Percentiles rank a stretch among this genome's conserved stretches.
Evolutionary conservation across 495 filamentous ascomycete genomes (phyloP).

Genomic region (Gamarada debralockiae): DNA sequence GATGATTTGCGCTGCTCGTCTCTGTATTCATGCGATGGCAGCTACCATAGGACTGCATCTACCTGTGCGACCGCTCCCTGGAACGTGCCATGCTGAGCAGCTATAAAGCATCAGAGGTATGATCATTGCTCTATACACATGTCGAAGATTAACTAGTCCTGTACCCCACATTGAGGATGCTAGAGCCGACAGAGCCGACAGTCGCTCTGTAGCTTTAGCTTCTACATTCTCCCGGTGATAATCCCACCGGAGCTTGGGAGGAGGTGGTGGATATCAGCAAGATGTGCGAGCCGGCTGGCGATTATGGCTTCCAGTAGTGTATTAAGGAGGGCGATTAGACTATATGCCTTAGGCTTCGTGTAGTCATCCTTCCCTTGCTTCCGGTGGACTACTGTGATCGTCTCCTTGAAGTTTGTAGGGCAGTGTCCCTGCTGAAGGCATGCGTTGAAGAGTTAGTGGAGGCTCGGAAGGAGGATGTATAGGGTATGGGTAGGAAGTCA

Average conservation of each 20-base stretch:
- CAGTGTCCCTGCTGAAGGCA: slow-evolving; percentile 26
- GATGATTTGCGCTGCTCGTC: too few species aligned
- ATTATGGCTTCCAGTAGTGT: too few species aligned
- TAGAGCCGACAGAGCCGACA: slow-evolving; percentile 15
- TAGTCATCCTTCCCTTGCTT: slow-evolving; percentile 31
- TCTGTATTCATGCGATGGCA: slow-evolving; percentile 18
- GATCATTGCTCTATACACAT: slow-evolving; percentile 19
- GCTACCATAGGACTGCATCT: slow-evolving; percentile 17
- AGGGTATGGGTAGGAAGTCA: too few species aligned
- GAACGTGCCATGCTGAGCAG: slow-evolving; percentile 21
- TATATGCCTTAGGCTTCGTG: slow-evolving; percentile 27
- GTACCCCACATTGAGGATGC: slow-evolving; percentile 17
- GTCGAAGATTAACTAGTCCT: slow-evolving; percentile 15
- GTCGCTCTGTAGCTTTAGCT: slow-evolving; percentile 13
- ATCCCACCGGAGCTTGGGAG: slow-evolving; percentile 13
- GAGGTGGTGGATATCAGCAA: slow-evolving; percentile 11
- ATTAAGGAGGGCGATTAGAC: slow-evolving; percentile 32
- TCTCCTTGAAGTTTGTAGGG: slow-evolving; percentile 25
- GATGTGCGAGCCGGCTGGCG: slow-evolving; percentile 11
- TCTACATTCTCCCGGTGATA: slow-evolving; percentile 18
- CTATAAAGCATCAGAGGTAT: slow-evolving; percentile 19
- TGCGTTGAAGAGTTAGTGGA: slow-evolving; percentile 24
- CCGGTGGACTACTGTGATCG: slow-evolving; percentile 29
- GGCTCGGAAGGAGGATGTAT: slow-evolving; percentile 17
- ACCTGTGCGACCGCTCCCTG: background rate